phyloP scores from a whole-genome alignment of 2,329 filamentous ascomycete species.

The Xylariaceae sp. region DNA sequence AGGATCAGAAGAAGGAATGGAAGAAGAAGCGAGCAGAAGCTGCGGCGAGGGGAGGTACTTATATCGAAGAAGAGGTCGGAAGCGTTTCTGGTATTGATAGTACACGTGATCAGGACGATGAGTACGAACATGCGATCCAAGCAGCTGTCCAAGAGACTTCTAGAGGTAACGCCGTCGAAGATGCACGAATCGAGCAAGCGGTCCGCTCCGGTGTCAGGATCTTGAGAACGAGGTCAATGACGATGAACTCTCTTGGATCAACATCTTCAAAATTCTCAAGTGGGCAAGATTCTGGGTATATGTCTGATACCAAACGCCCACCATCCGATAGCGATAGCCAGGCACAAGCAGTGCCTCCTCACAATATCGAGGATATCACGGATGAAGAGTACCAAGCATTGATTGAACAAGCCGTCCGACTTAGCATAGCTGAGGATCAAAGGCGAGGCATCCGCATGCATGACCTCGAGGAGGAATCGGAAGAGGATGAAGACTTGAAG shows the following conservation, averaged over 20 bases:
- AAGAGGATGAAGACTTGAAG: constrained; percentile 27
- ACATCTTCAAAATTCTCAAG: constrained; percentile 19
- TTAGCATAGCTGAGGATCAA: constrained; percentile 47
- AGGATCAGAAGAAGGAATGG: constrained; percentile 50
- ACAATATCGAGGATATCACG: constrained; percentile 49
- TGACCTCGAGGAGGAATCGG: constrained; percentile 24
- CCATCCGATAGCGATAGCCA: constrained; percentile 8
- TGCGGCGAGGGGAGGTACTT: constrained; percentile 21
- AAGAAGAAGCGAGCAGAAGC: constrained; percentile 39
- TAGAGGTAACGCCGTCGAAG: constrained; percentile 68
- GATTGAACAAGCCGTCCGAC: constrained; percentile 58
- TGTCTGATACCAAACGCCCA: constrained; percentile 29
- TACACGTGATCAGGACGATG: constrained; percentile 49
- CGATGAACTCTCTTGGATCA: constrained; percentile 24
- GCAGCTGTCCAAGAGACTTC: constrained; percentile 72
- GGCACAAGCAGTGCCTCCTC: constrained; percentile 24
- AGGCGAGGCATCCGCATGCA: constrained; percentile 25
- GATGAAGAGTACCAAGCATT: constrained; percentile 61
- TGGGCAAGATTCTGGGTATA: constrained; percentile 20
- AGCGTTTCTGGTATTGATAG: constrained; percentile 14
- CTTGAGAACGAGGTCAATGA: constrained; percentile 39
- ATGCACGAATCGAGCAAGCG: constrained; percentile 70
- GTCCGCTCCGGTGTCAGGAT: constrained; percentile 72
- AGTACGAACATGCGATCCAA: constrained; percentile 73
- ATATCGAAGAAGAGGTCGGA: constrained; percentile 26